Evolutionary conservation across 371 early-diverging fungal species (phyloP), one percentile per base, ranked within the genome.

Genomic region (Mortierella sp.): DNA sequence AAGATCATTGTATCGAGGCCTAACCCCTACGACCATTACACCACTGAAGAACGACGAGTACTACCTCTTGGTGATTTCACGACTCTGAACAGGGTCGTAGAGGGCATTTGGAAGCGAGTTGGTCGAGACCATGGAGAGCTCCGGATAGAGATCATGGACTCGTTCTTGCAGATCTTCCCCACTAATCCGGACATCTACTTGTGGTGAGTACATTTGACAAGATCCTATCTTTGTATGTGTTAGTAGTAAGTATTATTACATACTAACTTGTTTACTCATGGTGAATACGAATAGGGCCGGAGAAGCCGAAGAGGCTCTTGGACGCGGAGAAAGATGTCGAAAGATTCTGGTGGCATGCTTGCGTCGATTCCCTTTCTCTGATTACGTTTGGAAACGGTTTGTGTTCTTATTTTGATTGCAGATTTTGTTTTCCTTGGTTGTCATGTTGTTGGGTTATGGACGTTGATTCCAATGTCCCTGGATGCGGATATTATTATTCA

Each of bases 351-450:
- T 66, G 15, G 53, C 61, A 3, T 60, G 64, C 52, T 24, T 69
- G 6, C 54, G 41, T 3, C 60, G 70, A 56, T 75, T 75, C 50
- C 64, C 69, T 17, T 52, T 52, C 37, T 64, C 64, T 9, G 69
- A 64, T 1, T 44, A 56, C 44, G 46, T 75, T 41, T 75, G 76
- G 76, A 75, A 73, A 73, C 67, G 68, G 68, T 73, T 73, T 67
- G 73, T 72, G 21, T 19, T 46, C 24, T 43, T 34, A 17, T 34
- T 21, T 27, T 42, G 39, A 39, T 12, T 34, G 21, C 26, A 32
- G 51, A 17, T 43, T 49, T 56, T 41, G 26, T 61, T 39, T 49
- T 42, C 48, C 37, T 12, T 23, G 19, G 32, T 8, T 44, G 56
- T 23, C n/a, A 6, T n/a, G 21, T 14, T 4, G 15, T 8, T 44